phyloP scores from a whole-genome alignment of 1,139 yeast species.

The Blastobotrys ciferrii region DNA sequence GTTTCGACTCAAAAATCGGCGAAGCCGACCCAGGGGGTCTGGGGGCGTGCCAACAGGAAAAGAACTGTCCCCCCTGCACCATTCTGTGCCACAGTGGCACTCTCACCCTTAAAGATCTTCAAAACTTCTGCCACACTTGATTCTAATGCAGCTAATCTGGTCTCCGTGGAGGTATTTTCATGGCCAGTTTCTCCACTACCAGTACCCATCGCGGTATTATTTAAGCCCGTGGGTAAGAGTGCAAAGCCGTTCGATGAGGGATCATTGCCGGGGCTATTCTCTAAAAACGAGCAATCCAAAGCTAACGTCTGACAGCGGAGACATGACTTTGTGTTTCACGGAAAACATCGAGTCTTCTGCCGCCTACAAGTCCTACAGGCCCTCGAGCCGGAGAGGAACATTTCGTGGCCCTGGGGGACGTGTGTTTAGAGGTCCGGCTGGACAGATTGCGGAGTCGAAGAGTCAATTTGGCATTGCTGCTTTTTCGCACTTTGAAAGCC shows the following conservation, averaged over 20 bases:
- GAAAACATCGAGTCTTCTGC: slow-evolving; percentile 63
- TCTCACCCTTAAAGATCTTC: slow-evolving; percentile 18
- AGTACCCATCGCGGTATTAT: slow-evolving; percentile 6
- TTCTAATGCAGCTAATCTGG: slow-evolving; percentile 25
- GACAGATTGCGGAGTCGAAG: slow-evolving; percentile 43
- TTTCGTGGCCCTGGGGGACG: slow-evolving; percentile 62
- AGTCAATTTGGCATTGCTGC: slow-evolving; percentile 86
- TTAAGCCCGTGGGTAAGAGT: slow-evolving; percentile 13
- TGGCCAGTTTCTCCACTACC: slow-evolving; percentile 30
- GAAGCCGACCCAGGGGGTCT: too few relatives aligned
- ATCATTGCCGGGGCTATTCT: slow-evolving; percentile 20
- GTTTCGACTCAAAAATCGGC: too few relatives aligned
- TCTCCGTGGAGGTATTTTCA: slow-evolving; percentile 13
- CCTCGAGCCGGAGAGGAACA: slow-evolving; percentile 64
- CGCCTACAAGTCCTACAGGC: slow-evolving; percentile 62
- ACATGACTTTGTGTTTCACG: slow-evolving; percentile 50
- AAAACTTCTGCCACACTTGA: slow-evolving; percentile 30
- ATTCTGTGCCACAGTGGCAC: not conserved
- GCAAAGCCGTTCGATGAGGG: not conserved
- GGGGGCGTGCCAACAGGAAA: too few relatives aligned
- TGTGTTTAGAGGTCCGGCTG: slow-evolving; percentile 63
- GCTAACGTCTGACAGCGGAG: slow-evolving; percentile 55
- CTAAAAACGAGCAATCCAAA: slow-evolving; percentile 49
- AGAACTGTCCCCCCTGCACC: slow-evolving; percentile 36
- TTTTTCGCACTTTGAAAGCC: slow-evolving; percentile 58